A percentile compares a stretch with the other conserved stretches of the same genome.
phyloP scores from a whole-genome alignment of 768 basidiomycete genomes.

The Xerocomellus intermedius region DNA sequence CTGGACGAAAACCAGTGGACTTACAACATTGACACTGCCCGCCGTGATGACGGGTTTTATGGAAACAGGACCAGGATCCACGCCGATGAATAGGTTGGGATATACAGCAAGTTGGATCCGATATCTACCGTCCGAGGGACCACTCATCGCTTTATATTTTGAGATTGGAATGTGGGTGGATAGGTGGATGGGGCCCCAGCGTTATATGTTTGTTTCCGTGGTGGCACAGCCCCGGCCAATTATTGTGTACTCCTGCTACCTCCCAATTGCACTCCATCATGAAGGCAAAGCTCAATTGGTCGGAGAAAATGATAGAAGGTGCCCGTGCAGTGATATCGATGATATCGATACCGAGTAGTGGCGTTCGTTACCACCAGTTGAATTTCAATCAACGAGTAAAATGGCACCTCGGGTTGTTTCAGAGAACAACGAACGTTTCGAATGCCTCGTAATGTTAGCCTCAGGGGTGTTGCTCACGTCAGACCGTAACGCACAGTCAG shows the following conservation, averaged over 20 bases:
- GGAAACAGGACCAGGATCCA: fast-evolving
- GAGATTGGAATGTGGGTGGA: neutral
- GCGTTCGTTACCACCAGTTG: no score
- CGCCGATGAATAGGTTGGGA: neutral
- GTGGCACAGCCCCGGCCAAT: neutral
- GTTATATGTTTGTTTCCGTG: neutral
- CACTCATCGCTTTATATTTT: neutral
- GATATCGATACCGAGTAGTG: no score
- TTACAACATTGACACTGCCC: neutral
- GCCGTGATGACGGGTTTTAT: neutral
- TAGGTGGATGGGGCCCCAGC: neutral
- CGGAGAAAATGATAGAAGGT: no score
- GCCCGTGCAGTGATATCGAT: no score
- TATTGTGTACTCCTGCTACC: neutral
- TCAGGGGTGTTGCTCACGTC: neutral
- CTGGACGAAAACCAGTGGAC: neutral
- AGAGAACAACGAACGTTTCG: no score
- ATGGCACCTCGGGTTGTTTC: no score
- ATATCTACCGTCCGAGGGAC: neutral
- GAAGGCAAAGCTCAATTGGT: no score
- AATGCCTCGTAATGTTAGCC: neutral
- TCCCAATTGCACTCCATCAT: neutral
- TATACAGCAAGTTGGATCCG: neutral
- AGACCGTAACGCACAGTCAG: neutral
- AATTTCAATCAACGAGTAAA: no score